A percentile compares a stretch with the other conserved stretches of the same genome.
These are phyloP conservation scores for Phytophthora agathidicida DNA, from an alignment of 352 stramenopile genomes.

Conservation along the genomic window DNA sequence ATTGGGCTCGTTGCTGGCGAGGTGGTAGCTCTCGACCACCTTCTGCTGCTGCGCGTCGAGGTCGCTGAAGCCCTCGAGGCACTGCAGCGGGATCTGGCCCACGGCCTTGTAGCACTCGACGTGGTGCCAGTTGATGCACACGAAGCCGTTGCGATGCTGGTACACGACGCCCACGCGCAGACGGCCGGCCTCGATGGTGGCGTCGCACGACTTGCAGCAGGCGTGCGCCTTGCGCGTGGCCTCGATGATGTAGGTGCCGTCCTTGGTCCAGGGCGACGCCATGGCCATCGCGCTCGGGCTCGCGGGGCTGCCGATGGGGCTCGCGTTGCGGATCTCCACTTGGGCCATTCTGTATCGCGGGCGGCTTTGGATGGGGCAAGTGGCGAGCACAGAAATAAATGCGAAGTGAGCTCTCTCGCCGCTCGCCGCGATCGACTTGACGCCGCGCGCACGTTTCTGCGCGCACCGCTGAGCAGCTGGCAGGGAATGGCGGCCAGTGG, in stretches of 20 bases:
- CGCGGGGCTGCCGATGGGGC: slow-evolving; percentile 40
- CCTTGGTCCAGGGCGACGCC: slow-evolving; percentile 74
- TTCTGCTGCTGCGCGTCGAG: slow-evolving; percentile 61
- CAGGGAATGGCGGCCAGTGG: too few species aligned
- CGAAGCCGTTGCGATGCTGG: slow-evolving; percentile 82
- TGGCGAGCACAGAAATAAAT: slow-evolving; percentile 18
- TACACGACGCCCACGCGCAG: slow-evolving; percentile 82
- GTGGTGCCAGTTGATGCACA: slow-evolving; percentile 89
- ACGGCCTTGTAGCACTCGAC: slow-evolving; percentile 79
- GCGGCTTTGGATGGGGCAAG: background rate
- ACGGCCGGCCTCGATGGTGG: slow-evolving; percentile 64
- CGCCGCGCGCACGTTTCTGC: slow-evolving; percentile 13
- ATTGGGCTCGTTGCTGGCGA: slow-evolving; percentile 16
- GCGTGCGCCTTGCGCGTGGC: slow-evolving; percentile 67
- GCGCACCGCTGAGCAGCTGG: slow-evolving; percentile 6
- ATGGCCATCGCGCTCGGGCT: slow-evolving; percentile 37
- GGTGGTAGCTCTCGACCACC: slow-evolving; percentile 55
- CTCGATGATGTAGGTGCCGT: slow-evolving; percentile 84
- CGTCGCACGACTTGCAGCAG: slow-evolving; percentile 80
- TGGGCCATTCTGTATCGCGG: slow-evolving; percentile 26
- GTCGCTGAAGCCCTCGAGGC: slow-evolving; percentile 75
- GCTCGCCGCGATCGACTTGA: slow-evolving; percentile 11
- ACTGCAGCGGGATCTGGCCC: slow-evolving; percentile 57
- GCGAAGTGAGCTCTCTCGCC: slow-evolving; percentile 22
- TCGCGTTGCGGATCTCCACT: slow-evolving; percentile 26